Evolutionary conservation across 2,329 filamentous ascomycete species (phyloP).

Genomic region (Fusarium xylarioides): DNA sequence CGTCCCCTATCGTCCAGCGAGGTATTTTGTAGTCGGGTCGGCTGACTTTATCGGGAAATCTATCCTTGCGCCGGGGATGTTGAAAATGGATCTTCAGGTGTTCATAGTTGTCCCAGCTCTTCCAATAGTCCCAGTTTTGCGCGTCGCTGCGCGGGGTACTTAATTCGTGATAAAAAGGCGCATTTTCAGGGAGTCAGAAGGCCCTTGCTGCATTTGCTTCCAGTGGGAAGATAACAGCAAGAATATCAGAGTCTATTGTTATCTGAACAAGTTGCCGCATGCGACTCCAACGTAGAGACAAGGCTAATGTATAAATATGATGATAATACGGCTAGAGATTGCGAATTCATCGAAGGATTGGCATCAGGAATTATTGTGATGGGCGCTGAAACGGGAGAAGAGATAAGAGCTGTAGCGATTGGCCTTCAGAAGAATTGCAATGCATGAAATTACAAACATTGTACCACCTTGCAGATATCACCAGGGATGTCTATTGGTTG

Average conservation of each 20-base stretch:
- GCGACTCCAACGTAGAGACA: accelerated
- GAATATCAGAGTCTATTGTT: not conserved
- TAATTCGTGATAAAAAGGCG: not conserved
- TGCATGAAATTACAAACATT: not conserved
- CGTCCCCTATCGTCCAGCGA: not conserved
- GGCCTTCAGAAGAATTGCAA: not conserved
- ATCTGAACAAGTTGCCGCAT: not conserved
- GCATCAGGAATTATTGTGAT: not conserved
- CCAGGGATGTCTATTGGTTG: not conserved
- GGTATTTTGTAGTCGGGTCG: not conserved
- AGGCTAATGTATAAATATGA: no score
- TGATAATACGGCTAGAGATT: no score
- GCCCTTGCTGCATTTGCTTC: not conserved
- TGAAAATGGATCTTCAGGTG: not conserved
- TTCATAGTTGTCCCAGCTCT: not conserved
- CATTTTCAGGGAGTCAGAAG: not conserved
- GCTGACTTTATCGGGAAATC: not conserved
- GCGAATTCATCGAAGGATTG: not conserved
- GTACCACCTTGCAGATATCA: not conserved
- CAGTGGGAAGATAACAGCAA: not conserved
- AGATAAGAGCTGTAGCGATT: not conserved
- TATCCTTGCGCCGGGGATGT: not conserved
- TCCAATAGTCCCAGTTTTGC: not conserved
- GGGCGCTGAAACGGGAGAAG: not conserved
- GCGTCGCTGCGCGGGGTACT: not conserved